Conservation (phyloP, 1,284 basidiomycete genomes). For the Boletus semigastroideus region DNA sequence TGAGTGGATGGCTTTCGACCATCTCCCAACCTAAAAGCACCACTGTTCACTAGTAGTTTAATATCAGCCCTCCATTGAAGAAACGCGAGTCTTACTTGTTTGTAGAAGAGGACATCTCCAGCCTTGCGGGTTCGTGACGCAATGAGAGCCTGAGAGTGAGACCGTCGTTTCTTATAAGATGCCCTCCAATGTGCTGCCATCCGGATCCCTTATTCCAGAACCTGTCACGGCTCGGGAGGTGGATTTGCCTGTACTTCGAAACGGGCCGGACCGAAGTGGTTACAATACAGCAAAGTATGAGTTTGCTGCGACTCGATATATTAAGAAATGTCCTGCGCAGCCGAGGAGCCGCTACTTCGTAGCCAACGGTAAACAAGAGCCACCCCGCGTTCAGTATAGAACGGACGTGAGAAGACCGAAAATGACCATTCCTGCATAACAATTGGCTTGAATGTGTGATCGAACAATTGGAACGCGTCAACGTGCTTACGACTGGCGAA, state of each 20-base stretch:
- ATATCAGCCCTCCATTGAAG: neutral
- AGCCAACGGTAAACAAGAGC: neutral
- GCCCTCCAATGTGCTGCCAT: neutral
- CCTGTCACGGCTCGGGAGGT: slow-evolving; percentile 10
- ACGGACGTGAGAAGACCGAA: neutral
- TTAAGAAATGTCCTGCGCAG: slow-evolving; percentile 9
- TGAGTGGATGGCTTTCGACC: neutral
- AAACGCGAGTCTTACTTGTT: slow-evolving; percentile 13
- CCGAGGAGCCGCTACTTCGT: neutral
- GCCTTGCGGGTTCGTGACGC: neutral
- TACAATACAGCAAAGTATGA: slow-evolving; percentile 19
- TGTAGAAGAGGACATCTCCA: slow-evolving; percentile 10
- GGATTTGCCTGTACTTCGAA: slow-evolving; percentile 4
- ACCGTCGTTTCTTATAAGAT: slow-evolving; percentile 10
- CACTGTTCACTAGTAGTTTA: slow-evolving; percentile 5
- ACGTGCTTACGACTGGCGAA: slow-evolving; percentile 1
- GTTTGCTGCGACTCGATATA: neutral
- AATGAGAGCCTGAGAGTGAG: neutral
- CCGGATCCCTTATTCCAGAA: slow-evolving; percentile 9
- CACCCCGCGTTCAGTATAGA: neutral
- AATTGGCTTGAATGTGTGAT: neutral
- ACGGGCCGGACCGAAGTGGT: slow-evolving; percentile 9
- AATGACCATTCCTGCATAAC: neutral
- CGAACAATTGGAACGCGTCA: neutral
- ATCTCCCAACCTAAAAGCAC: neutral